Evolutionary conservation across 208 protist genomes (phyloP).

Genomic region (Wallacemonas sp.): DNA sequence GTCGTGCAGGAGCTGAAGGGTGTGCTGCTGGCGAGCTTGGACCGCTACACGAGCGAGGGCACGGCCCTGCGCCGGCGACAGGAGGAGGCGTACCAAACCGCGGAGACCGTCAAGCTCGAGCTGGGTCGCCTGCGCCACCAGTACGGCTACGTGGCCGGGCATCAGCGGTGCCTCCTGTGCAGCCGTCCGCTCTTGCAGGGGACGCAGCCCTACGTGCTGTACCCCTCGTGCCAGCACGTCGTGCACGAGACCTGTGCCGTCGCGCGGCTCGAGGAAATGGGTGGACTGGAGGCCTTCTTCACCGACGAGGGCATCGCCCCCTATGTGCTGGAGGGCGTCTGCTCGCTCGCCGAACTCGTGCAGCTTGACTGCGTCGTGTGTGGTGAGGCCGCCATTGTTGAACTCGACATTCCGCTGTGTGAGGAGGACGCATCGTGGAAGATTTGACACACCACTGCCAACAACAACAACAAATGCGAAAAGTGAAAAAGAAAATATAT

Average conservation of each 20-base stretch:
- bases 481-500: too few species aligned
- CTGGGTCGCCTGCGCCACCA: conserved; percentile 76
- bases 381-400: conserved; percentile 71
- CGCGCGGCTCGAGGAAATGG: conserved; percentile 43
- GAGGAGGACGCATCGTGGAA: conserved; percentile 41
- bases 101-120: conserved; percentile 90
- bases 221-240: conserved; percentile 78
- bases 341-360: conserved; percentile 48
- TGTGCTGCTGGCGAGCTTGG: conserved; percentile 90
- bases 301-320: conserved; percentile 63
- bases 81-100: conserved; percentile 85
- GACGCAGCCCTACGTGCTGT: conserved; percentile 66
- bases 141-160: conserved; percentile 84
- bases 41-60: conserved; percentile 90
- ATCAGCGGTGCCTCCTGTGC: conserved; percentile 91
- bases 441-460: conserved; percentile 12
- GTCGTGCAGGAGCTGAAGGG: conserved; percentile 95
- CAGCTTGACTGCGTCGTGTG: conserved; percentile 80
- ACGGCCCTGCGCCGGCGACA: conserved; percentile 81
- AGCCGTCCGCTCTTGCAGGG: conserved; percentile 38
- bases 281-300: conserved; percentile 68
- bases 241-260: conserved; percentile 79
- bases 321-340: conserved; percentile 51
- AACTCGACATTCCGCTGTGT: conserved; percentile 67
- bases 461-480: not conserved